These are phyloP conservation scores for Verticillium isaacii DNA, from an alignment of 2,329 filamentous ascomycete species.

Conservation along the genomic window DNA sequence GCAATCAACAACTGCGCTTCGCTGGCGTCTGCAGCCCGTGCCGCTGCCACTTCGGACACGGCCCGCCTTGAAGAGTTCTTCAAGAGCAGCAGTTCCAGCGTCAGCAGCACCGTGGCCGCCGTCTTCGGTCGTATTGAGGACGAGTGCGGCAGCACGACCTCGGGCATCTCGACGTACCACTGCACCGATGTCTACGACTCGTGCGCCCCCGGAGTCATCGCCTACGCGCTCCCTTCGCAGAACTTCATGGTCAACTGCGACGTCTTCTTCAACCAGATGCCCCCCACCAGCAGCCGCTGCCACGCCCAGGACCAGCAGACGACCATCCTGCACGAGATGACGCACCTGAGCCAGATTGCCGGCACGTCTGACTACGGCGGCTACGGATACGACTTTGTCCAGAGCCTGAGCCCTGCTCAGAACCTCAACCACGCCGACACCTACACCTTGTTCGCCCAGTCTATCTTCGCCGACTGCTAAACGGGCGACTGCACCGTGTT, in stretches of 20 bases:
- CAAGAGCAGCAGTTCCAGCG: constrained; percentile 41
- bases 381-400: constrained; percentile 50
- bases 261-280: constrained; percentile 31
- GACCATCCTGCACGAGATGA: constrained; percentile 62
- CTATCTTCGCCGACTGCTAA: constrained; percentile 7
- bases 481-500: not conserved
- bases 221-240: not conserved
- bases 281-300: constrained; percentile 44
- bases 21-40: constrained; percentile 34
- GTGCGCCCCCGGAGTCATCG: not conserved
- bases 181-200: constrained; percentile 49
- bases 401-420: constrained; percentile 36
- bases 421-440: constrained; percentile 61
- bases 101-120: constrained; percentile 41
- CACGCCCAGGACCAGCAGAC: constrained; percentile 51
- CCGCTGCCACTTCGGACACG: constrained; percentile 3
- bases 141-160: constrained; percentile 49
- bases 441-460: constrained; percentile 25
- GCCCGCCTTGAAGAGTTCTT: constrained; percentile 56
- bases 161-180: constrained; percentile 47
- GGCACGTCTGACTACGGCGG: constrained; percentile 44
- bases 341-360: constrained; percentile 52
- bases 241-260: not conserved
- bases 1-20: constrained; percentile 47
- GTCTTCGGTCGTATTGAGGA: constrained; percentile 43